phyloP scores from a whole-genome alignment of 2,329 filamentous ascomycete species.

The Endocalyx cinctus region DNA sequence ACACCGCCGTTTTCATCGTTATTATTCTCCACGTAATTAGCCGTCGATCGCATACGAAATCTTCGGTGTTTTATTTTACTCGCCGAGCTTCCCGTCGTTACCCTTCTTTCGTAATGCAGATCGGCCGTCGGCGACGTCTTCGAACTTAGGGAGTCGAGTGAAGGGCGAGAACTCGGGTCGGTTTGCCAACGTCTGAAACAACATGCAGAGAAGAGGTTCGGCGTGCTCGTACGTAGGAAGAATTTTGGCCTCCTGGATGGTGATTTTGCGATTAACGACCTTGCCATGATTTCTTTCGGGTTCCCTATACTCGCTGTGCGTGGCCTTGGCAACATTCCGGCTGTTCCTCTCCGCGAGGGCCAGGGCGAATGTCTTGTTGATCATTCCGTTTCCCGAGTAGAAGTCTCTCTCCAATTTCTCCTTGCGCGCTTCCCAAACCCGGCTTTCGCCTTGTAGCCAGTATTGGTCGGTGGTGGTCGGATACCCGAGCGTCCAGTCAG shows the following conservation, averaged over 20 bases:
- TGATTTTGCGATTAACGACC: constrained; percentile 22
- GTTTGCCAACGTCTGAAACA: constrained; percentile 24
- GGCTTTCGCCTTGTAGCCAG: background rate
- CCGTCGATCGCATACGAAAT: too few relatives aligned
- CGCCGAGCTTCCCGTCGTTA: too few relatives aligned
- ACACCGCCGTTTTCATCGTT: too few relatives aligned
- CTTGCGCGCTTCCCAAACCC: constrained; percentile 19
- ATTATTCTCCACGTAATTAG: too few relatives aligned
- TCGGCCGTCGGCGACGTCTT: too few relatives aligned
- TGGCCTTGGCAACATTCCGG: constrained; percentile 21
- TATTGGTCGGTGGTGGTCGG: constrained; percentile 7
- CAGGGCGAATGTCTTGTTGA: constrained; percentile 28
- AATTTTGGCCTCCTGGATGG: constrained; percentile 33
- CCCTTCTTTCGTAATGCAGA: too few relatives aligned
- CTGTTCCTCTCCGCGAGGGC: constrained; percentile 27
- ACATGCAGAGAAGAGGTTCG: constrained; percentile 38
- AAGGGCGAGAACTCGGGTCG: constrained; percentile 10
- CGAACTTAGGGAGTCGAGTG: constrained; percentile 12
- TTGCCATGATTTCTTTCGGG: constrained; percentile 19
- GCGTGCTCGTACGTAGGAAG: constrained; percentile 35
- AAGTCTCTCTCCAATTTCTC: constrained; percentile 30
- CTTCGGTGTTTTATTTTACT: too few relatives aligned
- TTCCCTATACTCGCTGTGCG: constrained; percentile 36
- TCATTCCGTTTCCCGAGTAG: constrained; percentile 33
- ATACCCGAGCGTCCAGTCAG: constrained; percentile 20